Conservation (phyloP, 768 basidiomycete species). For the Mycena vitilis region DNA sequence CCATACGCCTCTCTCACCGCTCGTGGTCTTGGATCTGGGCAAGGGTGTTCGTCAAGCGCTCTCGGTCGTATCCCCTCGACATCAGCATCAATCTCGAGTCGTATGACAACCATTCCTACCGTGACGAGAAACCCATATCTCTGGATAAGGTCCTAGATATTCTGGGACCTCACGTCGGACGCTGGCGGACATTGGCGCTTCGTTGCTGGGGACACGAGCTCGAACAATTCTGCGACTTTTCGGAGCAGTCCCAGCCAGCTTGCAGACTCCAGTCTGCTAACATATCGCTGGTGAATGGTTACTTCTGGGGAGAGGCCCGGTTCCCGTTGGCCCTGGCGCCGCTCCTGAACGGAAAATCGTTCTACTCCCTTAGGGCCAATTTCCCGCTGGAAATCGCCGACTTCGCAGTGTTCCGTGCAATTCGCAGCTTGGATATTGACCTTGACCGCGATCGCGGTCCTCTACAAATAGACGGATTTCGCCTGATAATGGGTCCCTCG, state of each 20-base stretch:
- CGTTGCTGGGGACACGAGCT: constrained; percentile 1
- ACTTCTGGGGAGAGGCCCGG: too few relatives aligned
- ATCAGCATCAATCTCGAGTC: constrained; percentile 12
- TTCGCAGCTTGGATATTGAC: too few relatives aligned
- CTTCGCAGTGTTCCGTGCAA: background rate
- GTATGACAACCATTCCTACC: too few relatives aligned
- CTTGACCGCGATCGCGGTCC: too few relatives aligned
- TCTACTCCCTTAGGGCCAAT: background rate
- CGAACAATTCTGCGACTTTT: constrained; percentile 4
- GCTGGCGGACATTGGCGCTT: constrained; percentile 14
- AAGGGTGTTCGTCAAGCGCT: too few relatives aligned
- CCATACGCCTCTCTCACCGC: background rate
- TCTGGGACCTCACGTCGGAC: constrained; percentile 11
- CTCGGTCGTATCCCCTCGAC: background rate
- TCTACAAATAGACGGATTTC: too few relatives aligned
- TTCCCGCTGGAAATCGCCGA: background rate
- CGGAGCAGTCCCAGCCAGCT: background rate
- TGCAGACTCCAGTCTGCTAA: constrained; percentile 9
- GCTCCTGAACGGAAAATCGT: background rate
- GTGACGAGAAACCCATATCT: too few relatives aligned
- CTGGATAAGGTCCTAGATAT: background rate
- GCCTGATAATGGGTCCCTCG: too few relatives aligned
- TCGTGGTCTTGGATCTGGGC: too few relatives aligned
- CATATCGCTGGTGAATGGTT: background rate
- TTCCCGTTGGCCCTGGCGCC: too few relatives aligned